phyloP scores from a whole-genome alignment of 1,284 basidiomycete species.

The Boletus sp. region DNA sequence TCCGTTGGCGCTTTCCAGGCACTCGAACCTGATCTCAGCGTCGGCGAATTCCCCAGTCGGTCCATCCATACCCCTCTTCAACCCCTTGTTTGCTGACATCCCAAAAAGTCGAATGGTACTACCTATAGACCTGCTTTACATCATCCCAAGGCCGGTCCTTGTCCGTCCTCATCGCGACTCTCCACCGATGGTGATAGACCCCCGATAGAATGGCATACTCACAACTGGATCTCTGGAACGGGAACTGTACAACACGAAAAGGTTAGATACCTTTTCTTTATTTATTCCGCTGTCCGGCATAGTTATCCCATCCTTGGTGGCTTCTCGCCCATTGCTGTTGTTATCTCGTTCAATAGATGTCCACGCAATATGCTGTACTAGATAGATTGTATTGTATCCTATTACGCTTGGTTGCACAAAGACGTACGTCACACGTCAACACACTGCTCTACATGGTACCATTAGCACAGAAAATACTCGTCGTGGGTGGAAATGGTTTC shows the following conservation, averaged over 20 bases:
- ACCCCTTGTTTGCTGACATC: slow-evolving; percentile 1
- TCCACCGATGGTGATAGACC: slow-evolving; percentile 35
- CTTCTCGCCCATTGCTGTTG: slow-evolving; percentile 14
- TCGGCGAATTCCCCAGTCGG: slow-evolving; percentile 64
- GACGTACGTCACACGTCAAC: background rate
- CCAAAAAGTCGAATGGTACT: slow-evolving; percentile 46
- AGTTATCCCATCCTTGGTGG: slow-evolving; percentile 1
- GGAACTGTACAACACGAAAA: background rate
- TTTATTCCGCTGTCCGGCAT: slow-evolving; percentile 17
- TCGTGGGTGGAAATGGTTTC: slow-evolving; percentile 94
- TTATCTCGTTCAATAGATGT: slow-evolving; percentile 16
- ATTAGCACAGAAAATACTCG: slow-evolving; percentile 63
- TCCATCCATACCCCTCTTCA: background rate
- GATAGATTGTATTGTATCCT: slow-evolving; percentile 1
- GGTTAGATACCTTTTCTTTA: slow-evolving; percentile 9
- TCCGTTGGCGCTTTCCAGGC: slow-evolving; percentile 68
- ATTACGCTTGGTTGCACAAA: slow-evolving; percentile 2
- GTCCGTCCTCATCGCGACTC: background rate
- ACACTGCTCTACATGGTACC: slow-evolving; percentile 31
- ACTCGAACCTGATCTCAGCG: slow-evolving; percentile 46
- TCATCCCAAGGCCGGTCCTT: slow-evolving; percentile 28
- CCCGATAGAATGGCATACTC: slow-evolving; percentile 14
- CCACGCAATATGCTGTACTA: slow-evolving; percentile 16
- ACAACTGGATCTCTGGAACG: slow-evolving; percentile 16
- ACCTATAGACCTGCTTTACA: no score